Base-by-base conservation (phyloP, 192 early-diverging fungal genomes). In the Phycomyces blakesleeanus region DNA sequence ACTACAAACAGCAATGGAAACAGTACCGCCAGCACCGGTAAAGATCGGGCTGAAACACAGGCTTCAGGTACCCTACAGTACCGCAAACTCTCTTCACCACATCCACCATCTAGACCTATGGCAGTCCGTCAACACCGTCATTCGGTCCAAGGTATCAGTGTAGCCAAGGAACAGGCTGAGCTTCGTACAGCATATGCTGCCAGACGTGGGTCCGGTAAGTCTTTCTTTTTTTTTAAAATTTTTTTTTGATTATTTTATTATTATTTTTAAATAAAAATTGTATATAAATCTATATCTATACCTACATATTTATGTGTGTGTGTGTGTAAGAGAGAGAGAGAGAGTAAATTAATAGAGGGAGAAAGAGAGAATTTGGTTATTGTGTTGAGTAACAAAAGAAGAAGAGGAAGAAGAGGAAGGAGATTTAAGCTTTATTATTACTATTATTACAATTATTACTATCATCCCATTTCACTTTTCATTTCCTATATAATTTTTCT, bases 131-230 rank as follows among this genome's bases (percentile, higher is more conserved):
- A 41, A 6, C 71, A 73, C 44, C 64, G 71, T 29, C 71, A 73
- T 55, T 73, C 71, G 1, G 71, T 73, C 8, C 71, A 73, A 40
- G 71, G 71, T 15, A 73, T 73, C 9, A 51, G 42, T 14, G 71
- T 67, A n/a, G 65, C 71, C 21, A 67, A 73, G 34, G 71, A 73
- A 41, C 71, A 73, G 51, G 57, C 60, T 2, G 60, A 73, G 34
- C 52, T 68, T 15, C 50, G 51, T 9, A 40, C 57, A 24, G 66
- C 66, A 20, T 59, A 56, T 51, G 64, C 57, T 25, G 49, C 49
- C 26, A 62, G 63, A 57, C 56, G 44, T 39, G 54, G 59, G 57
- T 2, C 29, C 29, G 55, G 61, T 64, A 51, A 44, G 34, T n/a
- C n/a, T n/a, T n/a, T n/a, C n/a, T n/a, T n/a, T n/a, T n/a, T n/a